Percentiles rank a stretch among this genome's conserved stretches.
phyloP scores from a whole-genome alignment of 2,329 filamentous ascomycete species.

The Amphichorda felina region DNA sequence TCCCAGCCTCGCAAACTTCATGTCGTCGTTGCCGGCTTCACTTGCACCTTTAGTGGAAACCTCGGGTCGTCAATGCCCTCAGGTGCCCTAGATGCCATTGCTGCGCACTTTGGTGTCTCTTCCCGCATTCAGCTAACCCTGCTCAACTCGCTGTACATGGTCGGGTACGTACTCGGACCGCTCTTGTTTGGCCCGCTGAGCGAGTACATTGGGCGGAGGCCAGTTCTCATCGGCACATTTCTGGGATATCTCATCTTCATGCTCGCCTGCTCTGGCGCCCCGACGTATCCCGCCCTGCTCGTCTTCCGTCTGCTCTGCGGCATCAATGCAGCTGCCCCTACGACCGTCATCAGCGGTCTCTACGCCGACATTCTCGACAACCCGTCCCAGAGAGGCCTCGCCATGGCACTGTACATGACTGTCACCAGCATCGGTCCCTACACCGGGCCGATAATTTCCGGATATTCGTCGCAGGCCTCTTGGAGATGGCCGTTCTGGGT shows the following conservation, averaged over 20 bases:
- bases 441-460: conserved; percentile 38
- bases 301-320: conserved; percentile 24
- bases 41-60: conserved; percentile 22
- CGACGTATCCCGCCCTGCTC: conserved; percentile 29
- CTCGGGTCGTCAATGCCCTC: conserved; percentile 23
- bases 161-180: conserved; percentile 20
- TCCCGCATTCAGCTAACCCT: conserved; percentile 15
- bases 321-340: conserved; percentile 19
- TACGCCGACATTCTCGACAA: conserved; percentile 20
- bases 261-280: conserved; percentile 22
- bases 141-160: conserved; percentile 23
- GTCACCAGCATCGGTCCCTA: conserved; percentile 22
- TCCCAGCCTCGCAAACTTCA: conserved; percentile 16
- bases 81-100: conserved; percentile 20
- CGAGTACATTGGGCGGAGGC: conserved; percentile 20
- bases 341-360: conserved; percentile 18
- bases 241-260: conserved; percentile 20
- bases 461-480: conserved; percentile 32
- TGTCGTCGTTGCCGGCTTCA: conserved; percentile 21
- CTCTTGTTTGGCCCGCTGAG: conserved; percentile 21
- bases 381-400: conserved; percentile 17
- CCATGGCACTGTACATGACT: conserved; percentile 21
- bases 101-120: conserved; percentile 14
- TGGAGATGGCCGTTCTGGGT: conserved; percentile 30
- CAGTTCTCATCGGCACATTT: conserved; percentile 19